phyloP scores from a whole-genome alignment of 768 basidiomycete genomes.

The Tricholoma sp. region DNA sequence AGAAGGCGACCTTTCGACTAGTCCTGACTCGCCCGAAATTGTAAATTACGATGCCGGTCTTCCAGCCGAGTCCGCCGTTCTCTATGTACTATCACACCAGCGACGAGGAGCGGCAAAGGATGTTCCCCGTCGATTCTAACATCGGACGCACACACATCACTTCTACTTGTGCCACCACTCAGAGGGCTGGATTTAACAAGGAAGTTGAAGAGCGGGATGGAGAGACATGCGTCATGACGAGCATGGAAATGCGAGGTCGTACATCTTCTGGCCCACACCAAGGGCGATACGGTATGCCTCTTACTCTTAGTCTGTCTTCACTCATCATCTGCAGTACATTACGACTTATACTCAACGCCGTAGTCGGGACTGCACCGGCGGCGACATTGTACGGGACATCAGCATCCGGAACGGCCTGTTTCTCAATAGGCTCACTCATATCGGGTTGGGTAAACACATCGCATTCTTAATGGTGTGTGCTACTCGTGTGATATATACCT shows the following conservation, averaged over 20 bases:
- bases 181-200: slow-evolving; percentile 6
- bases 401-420: slow-evolving; percentile 14
- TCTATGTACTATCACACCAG: slow-evolving; percentile 15
- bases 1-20: slow-evolving; percentile 13
- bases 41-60: slow-evolving; percentile 11
- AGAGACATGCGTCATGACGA: slow-evolving; percentile 10
- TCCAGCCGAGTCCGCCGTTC: slow-evolving; percentile 4
- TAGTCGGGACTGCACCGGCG: slow-evolving; percentile 9
- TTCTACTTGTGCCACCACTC: slow-evolving; percentile 10
- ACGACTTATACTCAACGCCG: slow-evolving; percentile 8
- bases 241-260: slow-evolving; percentile 8
- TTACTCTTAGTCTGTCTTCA: slow-evolving; percentile 3
- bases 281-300: slow-evolving; percentile 14
- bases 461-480: slow-evolving; percentile 15
- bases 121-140: slow-evolving; percentile 14
- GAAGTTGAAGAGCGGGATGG: slow-evolving; percentile 13
- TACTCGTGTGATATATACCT: neutral
- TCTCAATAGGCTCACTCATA: slow-evolving; percentile 8
- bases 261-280: slow-evolving; percentile 15
- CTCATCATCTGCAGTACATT: slow-evolving; percentile 15
- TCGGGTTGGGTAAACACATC: slow-evolving; percentile 7
- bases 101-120: slow-evolving; percentile 14
- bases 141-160: slow-evolving; percentile 10
- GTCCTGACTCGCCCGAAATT: slow-evolving; percentile 2
- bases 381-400: slow-evolving; percentile 10